Evolutionary conservation across 768 basidiomycete genomes (phyloP), one percentile per base, ranked within the genome.

Genomic region (Hemileccinum impolitum): DNA sequence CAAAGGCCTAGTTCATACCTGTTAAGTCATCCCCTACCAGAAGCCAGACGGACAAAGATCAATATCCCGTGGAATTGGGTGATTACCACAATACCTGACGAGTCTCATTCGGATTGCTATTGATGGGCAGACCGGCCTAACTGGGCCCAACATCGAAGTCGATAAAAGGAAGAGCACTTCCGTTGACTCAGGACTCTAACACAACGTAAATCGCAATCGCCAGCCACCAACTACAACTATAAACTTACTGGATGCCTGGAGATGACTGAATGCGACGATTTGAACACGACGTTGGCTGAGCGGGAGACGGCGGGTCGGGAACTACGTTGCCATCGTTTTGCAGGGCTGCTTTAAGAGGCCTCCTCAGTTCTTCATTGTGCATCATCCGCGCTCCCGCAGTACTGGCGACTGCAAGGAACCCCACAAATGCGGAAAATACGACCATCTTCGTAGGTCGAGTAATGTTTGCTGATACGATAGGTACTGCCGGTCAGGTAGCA

Each of bases 91-190:
- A 6, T 23, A 84, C 85, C 76, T 88, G 75, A 37, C 85, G 76
- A 6, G 83, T 85, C 66, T 90, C 87, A 39, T 84, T 72, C 10
- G 72, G 35, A 8, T 72, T 67, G 30, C 64, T 61, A 53, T 84
- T 87, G 47, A 90, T 88, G 3, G 87, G 87, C 46, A 90, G 68
- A 9, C 87, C 87, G 4, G 85, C 70, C 84, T 84, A 89, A 53
- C 83, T 85, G 2, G 85, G 83, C 2, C 87, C 87, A 34, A 87
- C 72, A 56, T 89, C 85, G 55, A 84, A 89, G 56, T 82, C 74
- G 17, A 88, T 82, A 35, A 81, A 71, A 5, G 87, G 87, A 40
- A 90, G 80, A 30, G 66, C 70, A 36, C 68, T 73, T 1, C 87
- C 87, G 54, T 87, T 71, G 15, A 90, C 87, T 57, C 71, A 86